phyloP scores from a whole-genome alignment of 768 basidiomycete genomes.

The Collybiopsis confluens region DNA sequence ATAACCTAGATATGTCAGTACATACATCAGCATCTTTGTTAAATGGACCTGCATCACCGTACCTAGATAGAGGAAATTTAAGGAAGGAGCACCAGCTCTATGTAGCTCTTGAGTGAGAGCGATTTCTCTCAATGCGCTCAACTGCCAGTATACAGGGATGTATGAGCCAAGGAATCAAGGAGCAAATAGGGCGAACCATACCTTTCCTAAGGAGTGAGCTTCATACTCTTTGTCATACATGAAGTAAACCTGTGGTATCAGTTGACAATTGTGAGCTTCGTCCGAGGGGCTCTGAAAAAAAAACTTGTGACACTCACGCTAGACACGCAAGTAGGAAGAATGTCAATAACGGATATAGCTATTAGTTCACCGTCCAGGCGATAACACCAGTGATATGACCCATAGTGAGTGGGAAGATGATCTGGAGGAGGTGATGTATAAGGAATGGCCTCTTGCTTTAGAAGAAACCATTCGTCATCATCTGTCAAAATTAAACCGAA shows the following conservation, averaged over 20 bases:
- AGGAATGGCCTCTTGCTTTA: conserved; percentile 55
- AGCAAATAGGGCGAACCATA: conserved; percentile 18
- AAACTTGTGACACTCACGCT: conserved; percentile 37
- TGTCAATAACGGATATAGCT: conserved; percentile 85
- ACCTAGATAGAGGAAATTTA: conserved; percentile 89
- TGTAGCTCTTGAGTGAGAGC: conserved; percentile 73
- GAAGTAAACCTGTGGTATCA: conserved; percentile 65
- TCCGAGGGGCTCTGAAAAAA: neutral
- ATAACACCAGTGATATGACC: conserved; percentile 92
- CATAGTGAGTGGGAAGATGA: conserved; percentile 74
- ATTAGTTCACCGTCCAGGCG: conserved; percentile 76
- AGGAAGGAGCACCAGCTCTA: conserved; percentile 55
- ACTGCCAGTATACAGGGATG: conserved; percentile 32
- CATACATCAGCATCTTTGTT: neutral
- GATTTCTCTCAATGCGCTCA: conserved; percentile 82
- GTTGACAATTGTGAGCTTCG: neutral
- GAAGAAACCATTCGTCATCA: neutral
- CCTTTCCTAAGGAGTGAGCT: conserved; percentile 74
- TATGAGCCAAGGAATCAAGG: neutral
- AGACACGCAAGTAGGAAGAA: conserved; percentile 82
- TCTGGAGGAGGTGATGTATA: conserved; percentile 45
- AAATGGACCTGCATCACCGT: conserved; percentile 14
- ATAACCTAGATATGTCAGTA: conserved; percentile 51
- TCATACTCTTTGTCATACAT: conserved; percentile 76
- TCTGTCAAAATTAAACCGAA: neutral